Evolutionary conservation across 1,139 yeast species (phyloP), one percentile per base, ranked within the genome.

Genomic region (Taiozyma sp.): DNA sequence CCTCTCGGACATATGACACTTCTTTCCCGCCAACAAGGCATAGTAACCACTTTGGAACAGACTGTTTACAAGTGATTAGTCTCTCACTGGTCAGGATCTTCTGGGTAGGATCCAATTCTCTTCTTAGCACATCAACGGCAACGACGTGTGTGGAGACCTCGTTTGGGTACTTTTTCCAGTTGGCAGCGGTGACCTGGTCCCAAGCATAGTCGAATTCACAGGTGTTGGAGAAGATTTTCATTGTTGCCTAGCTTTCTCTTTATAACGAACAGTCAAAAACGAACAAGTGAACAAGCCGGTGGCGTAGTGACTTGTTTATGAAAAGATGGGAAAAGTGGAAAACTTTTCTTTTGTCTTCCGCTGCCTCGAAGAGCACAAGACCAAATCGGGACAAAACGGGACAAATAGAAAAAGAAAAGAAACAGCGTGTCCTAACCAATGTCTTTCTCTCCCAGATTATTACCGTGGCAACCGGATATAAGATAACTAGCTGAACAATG

Each of bases 81-180:
- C 99, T 75, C 68, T 93, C 98, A 0, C 97, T 85, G 30, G 86
- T 76, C 48, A 93, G 73, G 0, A 80, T 74, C 22, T 81, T 78
- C 1, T 79, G 76, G 8, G 67, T 68, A 1, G 76, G 71, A 61
- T 84, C 81, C 32, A 89, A 65, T 58, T 84, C 88, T 53, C 98
- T 75, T 53, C 85, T 73, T 46, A 93, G 70, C 3, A 89, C 88
- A 67, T 93, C 99, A 7, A 93, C 98, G 1, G 95, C 95, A 19
- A 89, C 85, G n/a, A 93, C 99, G 69, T 93, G 99, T 0, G 95
- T 80, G 8, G 96, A 85, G 55, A 85, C 75, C 62, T 90, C 96
- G 57, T 93, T 93, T 16, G 99, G 99, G 69, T 93, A 93, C 63
- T 93, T 93, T 58, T 81, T 83, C 99, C 99, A 93, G 68, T 93